Evolutionary conservation across 345 rosid genomes (phyloP), one percentile per base, ranked within the genome.

Genomic region (Alliaria petiolata): DNA sequence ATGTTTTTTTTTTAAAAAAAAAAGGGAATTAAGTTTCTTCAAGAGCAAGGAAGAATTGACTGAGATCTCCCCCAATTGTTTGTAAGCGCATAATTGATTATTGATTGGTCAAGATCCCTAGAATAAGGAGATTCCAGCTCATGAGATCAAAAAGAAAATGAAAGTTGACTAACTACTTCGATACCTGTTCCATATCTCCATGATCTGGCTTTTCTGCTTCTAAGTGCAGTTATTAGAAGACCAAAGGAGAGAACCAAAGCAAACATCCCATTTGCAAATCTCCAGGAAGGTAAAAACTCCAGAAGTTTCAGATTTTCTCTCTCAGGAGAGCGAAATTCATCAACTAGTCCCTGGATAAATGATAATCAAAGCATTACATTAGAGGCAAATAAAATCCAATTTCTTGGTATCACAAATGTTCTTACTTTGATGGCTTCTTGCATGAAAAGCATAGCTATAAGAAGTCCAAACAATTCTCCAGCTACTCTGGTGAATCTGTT

Each of bases 401-500:
- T 50, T 51, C 7, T 16, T 75, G 12, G 1, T 14, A 16, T 10
- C 5, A 3, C 0, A 16, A 46, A 35, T 45, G 0, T 7, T 62
- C 3, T 76, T 82, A 93, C 98, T 81, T 85, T 91, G 65, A 93
- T 84, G 54, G 98, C 96, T 82, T 93, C 84, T 83, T 93, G 96
- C 97, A 91, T 91, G 72, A 91, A 93, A 54, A 93, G 91, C 91
- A 93, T 93, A 28, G 98, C 98, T 56, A 93, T 93, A 55, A 93
- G 98, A 74, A 93, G 85, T 55, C 98, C 98, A 70, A 93, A 93
- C 58, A 93, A 55, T 75, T 93, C 98, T 71, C 98, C 97, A 11
- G 98, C 96, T 25, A 93, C 73, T 16, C 98, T 91, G 16, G 97
- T 93, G 76, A 93, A 93, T 70, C 98, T 81, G 75, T 91, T 93